These are phyloP conservation scores for Cyberlindnera samutprakarnensis DNA, from an alignment of 805 yeast genomes.

Conservation along the genomic window DNA sequence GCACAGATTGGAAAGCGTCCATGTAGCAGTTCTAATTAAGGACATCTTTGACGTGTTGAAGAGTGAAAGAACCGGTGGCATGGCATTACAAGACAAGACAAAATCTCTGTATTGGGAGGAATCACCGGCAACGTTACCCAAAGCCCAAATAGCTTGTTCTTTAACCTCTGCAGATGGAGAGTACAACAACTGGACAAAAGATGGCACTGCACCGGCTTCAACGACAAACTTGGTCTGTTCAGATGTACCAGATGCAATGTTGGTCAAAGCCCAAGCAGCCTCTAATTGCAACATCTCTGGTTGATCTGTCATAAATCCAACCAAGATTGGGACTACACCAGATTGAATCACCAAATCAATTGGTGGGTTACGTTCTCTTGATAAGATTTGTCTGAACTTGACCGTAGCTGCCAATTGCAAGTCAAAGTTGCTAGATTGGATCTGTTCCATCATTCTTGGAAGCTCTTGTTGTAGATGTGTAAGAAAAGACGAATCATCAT, in stretches of 20 bases:
- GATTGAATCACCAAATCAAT: slow-evolving; percentile 87
- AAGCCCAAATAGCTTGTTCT: slow-evolving; percentile 99
- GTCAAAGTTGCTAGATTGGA: slow-evolving; percentile 69
- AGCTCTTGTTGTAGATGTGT: slow-evolving; percentile 55
- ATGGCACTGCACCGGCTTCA: slow-evolving; percentile 89
- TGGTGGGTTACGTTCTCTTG: slow-evolving; percentile 94
- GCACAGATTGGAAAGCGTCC: slow-evolving; percentile 96
- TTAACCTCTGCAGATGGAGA: slow-evolving; percentile 85
- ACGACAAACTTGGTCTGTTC: slow-evolving; percentile 88
- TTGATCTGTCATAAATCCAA: slow-evolving; percentile 73
- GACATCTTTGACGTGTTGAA: slow-evolving; percentile 79
- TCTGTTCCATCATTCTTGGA: slow-evolving; percentile 78
- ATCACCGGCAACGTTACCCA: slow-evolving; percentile 99
- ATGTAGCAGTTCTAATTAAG: slow-evolving; percentile 92
- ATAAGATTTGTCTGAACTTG: slow-evolving; percentile 85
- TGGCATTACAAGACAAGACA: slow-evolving; percentile 78
- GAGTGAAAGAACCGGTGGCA: slow-evolving; percentile 77
- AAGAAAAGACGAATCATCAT: slow-evolving; percentile 35
- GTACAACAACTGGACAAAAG: slow-evolving; percentile 73
- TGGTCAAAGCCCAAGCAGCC: slow-evolving; percentile 99
- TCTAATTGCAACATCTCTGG: slow-evolving; percentile 89
- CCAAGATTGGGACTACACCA: slow-evolving; percentile 90
- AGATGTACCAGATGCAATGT: slow-evolving; percentile 91
- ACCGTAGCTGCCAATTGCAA: slow-evolving; percentile 83
- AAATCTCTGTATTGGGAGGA: slow-evolving; percentile 84